These are phyloP conservation scores for Turritis glabra DNA, from an alignment of 345 rosid species.

Conservation along the genomic window DNA sequence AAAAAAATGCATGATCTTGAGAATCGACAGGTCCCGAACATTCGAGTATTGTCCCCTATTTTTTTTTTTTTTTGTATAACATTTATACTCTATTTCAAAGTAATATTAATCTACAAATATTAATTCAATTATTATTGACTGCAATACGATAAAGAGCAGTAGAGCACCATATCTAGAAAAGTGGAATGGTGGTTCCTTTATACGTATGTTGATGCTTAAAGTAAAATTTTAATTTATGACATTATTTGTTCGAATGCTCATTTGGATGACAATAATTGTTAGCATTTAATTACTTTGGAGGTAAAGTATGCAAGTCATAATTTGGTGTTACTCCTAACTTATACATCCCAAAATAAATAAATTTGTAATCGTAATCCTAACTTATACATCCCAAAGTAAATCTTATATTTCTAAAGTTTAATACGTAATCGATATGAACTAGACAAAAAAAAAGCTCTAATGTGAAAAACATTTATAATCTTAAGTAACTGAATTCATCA, in stretches of 20 bases:
- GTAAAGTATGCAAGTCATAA: neutral
- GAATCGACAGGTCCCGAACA: too few relatives aligned
- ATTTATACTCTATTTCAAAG: too few relatives aligned
- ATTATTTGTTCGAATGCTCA: neutral
- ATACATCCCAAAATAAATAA: neutral
- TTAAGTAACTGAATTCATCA: neutral
- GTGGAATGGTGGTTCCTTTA: neutral
- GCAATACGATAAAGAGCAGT: neutral
- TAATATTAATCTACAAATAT: neutral
- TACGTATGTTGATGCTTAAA: slow-evolving; percentile 18
- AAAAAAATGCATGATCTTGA: too few relatives aligned
- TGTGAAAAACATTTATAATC: too few relatives aligned
- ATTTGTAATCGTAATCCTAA: neutral
- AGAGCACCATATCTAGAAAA: neutral
- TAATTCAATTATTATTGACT: too few relatives aligned
- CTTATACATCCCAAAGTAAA: neutral
- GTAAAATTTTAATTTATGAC: neutral
- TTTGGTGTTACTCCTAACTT: slow-evolving; percentile 1
- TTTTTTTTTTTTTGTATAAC: too few relatives aligned
- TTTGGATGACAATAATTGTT: slow-evolving; percentile 1
- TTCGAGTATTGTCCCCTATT: too few relatives aligned
- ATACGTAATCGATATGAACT: neutral
- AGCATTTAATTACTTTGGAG: neutral
- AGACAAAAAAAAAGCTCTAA: neutral
- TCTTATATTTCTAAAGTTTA: neutral